A percentile compares a stretch with the other conserved stretches of the same genome.
Conservation (phyloP, 176 grass and related monocot genomes). For the Musa acuminata region DNA sequence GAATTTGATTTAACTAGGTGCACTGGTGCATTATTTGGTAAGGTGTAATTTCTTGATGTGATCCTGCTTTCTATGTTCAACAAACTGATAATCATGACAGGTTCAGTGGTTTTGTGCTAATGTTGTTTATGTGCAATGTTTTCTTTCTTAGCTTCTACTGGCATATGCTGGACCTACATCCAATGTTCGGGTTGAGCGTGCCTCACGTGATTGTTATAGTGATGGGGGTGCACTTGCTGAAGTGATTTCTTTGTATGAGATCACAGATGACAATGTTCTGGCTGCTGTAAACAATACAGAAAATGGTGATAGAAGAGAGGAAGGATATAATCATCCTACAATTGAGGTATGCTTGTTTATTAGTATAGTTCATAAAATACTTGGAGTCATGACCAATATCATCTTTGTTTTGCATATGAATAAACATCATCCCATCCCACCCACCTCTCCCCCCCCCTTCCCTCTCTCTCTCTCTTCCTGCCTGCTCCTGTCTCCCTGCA, state of each 20-base stretch:
- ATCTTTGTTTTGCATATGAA: not conserved
- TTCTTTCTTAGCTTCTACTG: constrained; percentile 42
- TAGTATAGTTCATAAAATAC: constrained; percentile 1
- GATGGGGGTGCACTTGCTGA: constrained; percentile 67
- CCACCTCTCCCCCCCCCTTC: not conserved
- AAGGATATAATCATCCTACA: constrained; percentile 36
- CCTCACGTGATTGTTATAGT: constrained; percentile 39
- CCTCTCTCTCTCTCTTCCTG: too few species aligned
- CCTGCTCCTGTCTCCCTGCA: too few species aligned
- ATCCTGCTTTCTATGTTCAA: not conserved
- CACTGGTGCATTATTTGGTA: not conserved
- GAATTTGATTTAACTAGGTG: not conserved
- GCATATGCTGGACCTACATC: constrained; percentile 61
- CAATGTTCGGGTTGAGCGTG: constrained; percentile 58
- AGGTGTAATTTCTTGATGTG: not conserved
- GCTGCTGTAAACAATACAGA: constrained; percentile 19
- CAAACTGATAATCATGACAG: too few species aligned
- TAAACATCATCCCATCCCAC: not conserved
- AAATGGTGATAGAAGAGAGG: constrained; percentile 28
- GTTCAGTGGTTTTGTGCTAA: not conserved
- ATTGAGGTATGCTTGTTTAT: constrained; percentile 47
- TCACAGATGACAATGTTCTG: constrained; percentile 23
- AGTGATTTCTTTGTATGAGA: constrained; percentile 68
- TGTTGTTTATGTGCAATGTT: not conserved
- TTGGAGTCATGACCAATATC: not conserved